Percentiles rank a stretch among this genome's conserved stretches.
These are phyloP conservation scores for Zoysia matrella DNA, from an alignment of 202 grass and related monocot species.

Conservation along the genomic window DNA sequence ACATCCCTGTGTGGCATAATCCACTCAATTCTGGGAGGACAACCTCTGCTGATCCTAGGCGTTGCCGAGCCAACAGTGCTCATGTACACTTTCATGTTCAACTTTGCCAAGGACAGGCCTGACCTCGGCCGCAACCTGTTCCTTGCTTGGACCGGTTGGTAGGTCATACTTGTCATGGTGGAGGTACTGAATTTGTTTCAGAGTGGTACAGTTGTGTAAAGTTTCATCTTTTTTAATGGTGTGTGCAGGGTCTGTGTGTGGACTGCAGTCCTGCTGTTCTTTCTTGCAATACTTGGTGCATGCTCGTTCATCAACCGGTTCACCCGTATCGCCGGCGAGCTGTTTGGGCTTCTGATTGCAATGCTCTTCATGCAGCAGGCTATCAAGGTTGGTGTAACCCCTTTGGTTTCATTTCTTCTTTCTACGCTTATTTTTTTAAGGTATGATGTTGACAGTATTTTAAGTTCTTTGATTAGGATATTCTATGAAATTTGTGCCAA, in stretches of 20 bases:
- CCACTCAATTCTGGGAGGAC: constrained; percentile 89
- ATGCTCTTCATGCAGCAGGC: constrained; percentile 99
- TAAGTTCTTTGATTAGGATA: constrained; percentile 27
- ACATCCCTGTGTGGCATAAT: constrained; percentile 92
- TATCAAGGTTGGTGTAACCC: constrained; percentile 68
- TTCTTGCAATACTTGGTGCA: constrained; percentile 80
- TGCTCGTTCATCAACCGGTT: constrained; percentile 96
- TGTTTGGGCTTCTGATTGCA: constrained; percentile 96
- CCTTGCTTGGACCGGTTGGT: constrained; percentile 94
- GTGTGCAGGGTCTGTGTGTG: constrained; percentile 89
- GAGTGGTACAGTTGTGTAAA: constrained; percentile 11
- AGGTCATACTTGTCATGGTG: constrained; percentile 40
- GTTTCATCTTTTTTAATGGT: constrained; percentile 25
- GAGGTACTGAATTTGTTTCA: constrained; percentile 2
- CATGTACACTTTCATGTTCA: constrained; percentile 99
- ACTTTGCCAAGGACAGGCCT: constrained; percentile 82
- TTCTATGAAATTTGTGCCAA: constrained; percentile 22
- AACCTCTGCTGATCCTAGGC: constrained; percentile 92
- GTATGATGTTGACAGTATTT: background rate
- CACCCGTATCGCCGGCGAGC: constrained; percentile 91
- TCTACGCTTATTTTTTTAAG: constrained; percentile 25
- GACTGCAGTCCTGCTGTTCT: constrained; percentile 86
- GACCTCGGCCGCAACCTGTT: constrained; percentile 78
- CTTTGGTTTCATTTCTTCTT: constrained; percentile 13
- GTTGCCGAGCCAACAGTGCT: constrained; percentile 95